Evolutionary conservation across 2,329 filamentous ascomycete genomes (phyloP).

Genomic region (Fusarium pseudoanthophilum): DNA sequence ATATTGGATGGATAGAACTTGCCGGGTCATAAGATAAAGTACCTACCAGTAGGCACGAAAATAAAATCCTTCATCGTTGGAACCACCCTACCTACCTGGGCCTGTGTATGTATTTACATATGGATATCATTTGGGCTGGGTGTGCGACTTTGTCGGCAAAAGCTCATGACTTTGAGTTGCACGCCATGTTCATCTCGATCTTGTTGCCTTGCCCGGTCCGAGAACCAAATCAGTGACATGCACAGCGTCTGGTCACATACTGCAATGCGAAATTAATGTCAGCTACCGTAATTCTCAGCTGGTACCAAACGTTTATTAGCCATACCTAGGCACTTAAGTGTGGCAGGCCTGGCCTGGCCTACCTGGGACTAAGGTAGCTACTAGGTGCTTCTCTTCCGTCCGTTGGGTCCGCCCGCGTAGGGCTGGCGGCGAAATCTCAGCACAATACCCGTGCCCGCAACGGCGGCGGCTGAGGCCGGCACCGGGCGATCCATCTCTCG

Average conservation of each 20-base stretch:
- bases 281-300: not conserved
- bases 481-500: slow-evolving; percentile 22
- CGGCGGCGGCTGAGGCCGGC: slow-evolving; percentile 31
- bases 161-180: slow-evolving; percentile 2
- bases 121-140: not conserved
- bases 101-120: not conserved
- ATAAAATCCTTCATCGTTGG: not conserved
- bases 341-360: not conserved
- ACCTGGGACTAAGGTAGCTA: not conserved
- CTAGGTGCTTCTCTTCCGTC: not conserved
- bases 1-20: not conserved
- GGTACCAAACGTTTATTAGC: not conserved
- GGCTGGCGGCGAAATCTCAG: slow-evolving; percentile 22
- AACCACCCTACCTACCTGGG: not conserved
- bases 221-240: not conserved
- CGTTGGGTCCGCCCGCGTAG: slow-evolving; percentile 17
- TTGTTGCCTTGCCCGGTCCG: not conserved
- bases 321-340: not conserved
- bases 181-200: slow-evolving; percentile 2
- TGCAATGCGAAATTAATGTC: not conserved
- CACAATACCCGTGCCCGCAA: slow-evolving; percentile 16
- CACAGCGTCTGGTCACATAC: not conserved
- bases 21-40: not conserved
- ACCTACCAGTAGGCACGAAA: not conserved
- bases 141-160: slow-evolving; percentile 8